These are phyloP conservation scores for Amanita brunnescens DNA, from an alignment of 768 basidiomycete species.

Conservation along the genomic window DNA sequence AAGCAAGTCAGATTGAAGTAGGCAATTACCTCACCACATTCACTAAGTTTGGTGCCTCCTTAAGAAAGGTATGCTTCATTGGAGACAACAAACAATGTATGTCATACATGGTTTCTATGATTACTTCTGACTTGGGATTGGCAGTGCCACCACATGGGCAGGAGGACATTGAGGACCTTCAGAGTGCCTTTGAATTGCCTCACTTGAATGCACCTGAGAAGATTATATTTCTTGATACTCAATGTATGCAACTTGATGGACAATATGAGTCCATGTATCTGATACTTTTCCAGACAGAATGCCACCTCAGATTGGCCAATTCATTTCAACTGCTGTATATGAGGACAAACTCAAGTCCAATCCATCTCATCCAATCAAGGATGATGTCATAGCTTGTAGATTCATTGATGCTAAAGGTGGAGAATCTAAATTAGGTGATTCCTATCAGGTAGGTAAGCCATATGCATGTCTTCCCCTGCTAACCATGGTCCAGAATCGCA, in stretches of 20 bases:
- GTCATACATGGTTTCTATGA: slow-evolving; percentile 12
- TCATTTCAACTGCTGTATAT: slow-evolving; percentile 67
- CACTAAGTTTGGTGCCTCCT: slow-evolving; percentile 22
- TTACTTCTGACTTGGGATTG: slow-evolving; percentile 14
- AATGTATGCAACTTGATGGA: slow-evolving; percentile 43
- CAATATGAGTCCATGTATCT: slow-evolving; percentile 7
- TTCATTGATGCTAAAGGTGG: slow-evolving; percentile 51
- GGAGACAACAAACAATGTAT: slow-evolving; percentile 61
- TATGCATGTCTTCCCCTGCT: not conserved
- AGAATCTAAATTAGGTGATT: slow-evolving; percentile 24
- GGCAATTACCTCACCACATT: slow-evolving; percentile 40
- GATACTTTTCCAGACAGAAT: slow-evolving; percentile 53
- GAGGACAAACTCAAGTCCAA: slow-evolving; percentile 47
- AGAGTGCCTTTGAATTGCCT: slow-evolving; percentile 71
- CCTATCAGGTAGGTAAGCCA: slow-evolving; percentile 25
- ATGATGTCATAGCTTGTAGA: slow-evolving; percentile 38
- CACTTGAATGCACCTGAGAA: slow-evolving; percentile 36
- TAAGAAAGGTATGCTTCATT: slow-evolving; percentile 53
- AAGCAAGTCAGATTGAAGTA: slow-evolving; percentile 61
- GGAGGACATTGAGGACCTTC: slow-evolving; percentile 52
- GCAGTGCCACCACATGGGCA: slow-evolving; percentile 77
- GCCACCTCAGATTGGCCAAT: slow-evolving; percentile 70
- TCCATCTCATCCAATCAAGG: slow-evolving; percentile 39
- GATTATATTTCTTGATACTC: slow-evolving; percentile 56
- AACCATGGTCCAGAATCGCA: slow-evolving; percentile 39